Conservation (phyloP, 345 rosid genomes). For the Carallia pectinifolia region DNA sequence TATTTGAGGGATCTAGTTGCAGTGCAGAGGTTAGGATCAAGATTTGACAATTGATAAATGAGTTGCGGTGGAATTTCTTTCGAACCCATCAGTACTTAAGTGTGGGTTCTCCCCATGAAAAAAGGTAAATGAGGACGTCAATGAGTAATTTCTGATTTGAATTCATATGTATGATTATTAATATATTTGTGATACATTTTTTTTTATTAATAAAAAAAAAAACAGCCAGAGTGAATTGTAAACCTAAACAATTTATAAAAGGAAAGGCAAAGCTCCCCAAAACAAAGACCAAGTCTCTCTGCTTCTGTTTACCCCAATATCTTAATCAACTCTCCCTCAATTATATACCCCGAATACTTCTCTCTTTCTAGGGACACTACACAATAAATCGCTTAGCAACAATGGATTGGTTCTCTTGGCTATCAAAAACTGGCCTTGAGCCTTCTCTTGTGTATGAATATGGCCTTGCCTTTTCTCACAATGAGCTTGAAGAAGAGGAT, state of each 20-base stretch:
- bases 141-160: too few relatives aligned
- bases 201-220: background rate
- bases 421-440: slow-evolving; percentile 69
- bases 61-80: too few relatives aligned
- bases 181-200: too few relatives aligned
- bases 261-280: background rate
- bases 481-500: slow-evolving; percentile 89
- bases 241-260: background rate
- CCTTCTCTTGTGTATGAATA: slow-evolving; percentile 77
- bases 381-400: background rate
- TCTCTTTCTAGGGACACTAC: background rate
- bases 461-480: slow-evolving; percentile 66
- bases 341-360: background rate
- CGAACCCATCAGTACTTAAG: too few relatives aligned
- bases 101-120: too few relatives aligned
- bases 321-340: background rate
- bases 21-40: too few relatives aligned
- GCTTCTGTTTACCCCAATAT: background rate
- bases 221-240: background rate
- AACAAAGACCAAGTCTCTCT: slow-evolving; percentile 8
- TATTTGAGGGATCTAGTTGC: too few relatives aligned
- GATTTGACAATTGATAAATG: too few relatives aligned
- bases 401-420: slow-evolving; percentile 99
- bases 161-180: too few relatives aligned
- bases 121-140: too few relatives aligned